phyloP scores from a whole-genome alignment of 1,284 basidiomycete genomes.

The Bondarzewia mesenterica region DNA sequence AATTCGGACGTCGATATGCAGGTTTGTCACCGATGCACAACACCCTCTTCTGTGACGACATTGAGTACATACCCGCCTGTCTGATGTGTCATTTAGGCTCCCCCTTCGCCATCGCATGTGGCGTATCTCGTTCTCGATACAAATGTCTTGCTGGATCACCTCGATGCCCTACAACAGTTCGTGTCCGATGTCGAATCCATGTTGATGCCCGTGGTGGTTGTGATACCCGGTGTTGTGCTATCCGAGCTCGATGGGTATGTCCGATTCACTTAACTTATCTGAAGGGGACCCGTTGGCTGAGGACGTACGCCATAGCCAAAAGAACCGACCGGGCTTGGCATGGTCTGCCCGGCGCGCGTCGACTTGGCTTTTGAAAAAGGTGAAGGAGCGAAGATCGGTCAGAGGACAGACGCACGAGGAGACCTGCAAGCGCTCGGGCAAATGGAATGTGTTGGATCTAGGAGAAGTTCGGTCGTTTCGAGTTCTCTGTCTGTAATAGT shows the following conservation, averaged over 20 bases:
- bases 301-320: slow-evolving; percentile 53
- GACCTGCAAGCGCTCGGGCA: slow-evolving; percentile 49
- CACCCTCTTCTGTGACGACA: too few species aligned
- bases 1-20: slow-evolving; percentile 67
- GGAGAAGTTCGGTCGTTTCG: slow-evolving; percentile 29
- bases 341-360: slow-evolving; percentile 68
- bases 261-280: too few species aligned
- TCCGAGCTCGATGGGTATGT: slow-evolving; percentile 65
- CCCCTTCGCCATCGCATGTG: slow-evolving; percentile 8
- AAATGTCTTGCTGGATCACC: slow-evolving; percentile 60
- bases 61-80: background rate
- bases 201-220: slow-evolving; percentile 41
- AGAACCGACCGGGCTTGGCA: slow-evolving; percentile 46
- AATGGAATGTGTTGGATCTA: slow-evolving; percentile 43
- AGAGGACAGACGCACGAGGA: slow-evolving; percentile 62
- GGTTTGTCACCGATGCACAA: slow-evolving; percentile 18
- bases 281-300: too few species aligned
- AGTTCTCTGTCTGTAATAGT: background rate
- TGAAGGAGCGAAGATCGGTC: slow-evolving; percentile 42
- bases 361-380: slow-evolving; percentile 58
- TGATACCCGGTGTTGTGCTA: slow-evolving; percentile 66
- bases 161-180: slow-evolving; percentile 56
- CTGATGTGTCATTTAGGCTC: slow-evolving; percentile 5
- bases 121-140: slow-evolving; percentile 61
- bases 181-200: slow-evolving; percentile 47